Evolutionary conservation across 441 rosid species (phyloP).

Genomic region (Bocquillonia castaneifolia): DNA sequence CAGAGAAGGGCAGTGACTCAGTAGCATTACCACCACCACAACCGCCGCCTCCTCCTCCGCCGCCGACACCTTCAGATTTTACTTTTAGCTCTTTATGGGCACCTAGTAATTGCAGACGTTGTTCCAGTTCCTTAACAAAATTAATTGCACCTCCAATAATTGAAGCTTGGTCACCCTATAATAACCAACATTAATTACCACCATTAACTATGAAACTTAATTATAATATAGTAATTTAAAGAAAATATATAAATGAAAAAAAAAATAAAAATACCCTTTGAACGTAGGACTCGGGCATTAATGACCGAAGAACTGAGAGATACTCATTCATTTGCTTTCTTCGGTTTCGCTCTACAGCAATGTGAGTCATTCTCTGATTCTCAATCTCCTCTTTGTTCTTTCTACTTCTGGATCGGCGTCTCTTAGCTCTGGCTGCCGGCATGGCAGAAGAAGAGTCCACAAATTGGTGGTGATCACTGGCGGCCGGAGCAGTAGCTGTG

Average conservation of each 20-base stretch:
- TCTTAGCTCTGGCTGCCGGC: slow-evolving; percentile 39
- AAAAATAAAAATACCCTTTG: slow-evolving; percentile 12
- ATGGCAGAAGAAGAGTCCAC: slow-evolving; percentile 10
- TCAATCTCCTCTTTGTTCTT: slow-evolving; percentile 79
- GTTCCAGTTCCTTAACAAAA: slow-evolving; percentile 83
- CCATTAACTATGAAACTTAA: no score
- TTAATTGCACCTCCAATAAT: slow-evolving; percentile 81
- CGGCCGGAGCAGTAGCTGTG: background rate
- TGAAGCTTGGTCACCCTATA: slow-evolving; percentile 87
- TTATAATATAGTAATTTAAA: background rate
- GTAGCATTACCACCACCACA: background rate
- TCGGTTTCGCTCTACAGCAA: slow-evolving; percentile 88
- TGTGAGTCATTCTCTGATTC: slow-evolving; percentile 92
- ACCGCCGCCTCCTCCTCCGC: no score
- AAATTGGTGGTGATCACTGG: background rate
- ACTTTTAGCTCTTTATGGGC: slow-evolving; percentile 30
- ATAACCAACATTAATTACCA: background rate
- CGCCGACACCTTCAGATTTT: slow-evolving; percentile 22
- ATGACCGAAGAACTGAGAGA: slow-evolving; percentile 63
- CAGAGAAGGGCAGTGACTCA: slow-evolving; percentile 37
- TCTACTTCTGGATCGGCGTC: slow-evolving; percentile 58
- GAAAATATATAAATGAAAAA: background rate
- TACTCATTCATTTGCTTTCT: slow-evolving; percentile 90
- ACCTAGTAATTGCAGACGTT: slow-evolving; percentile 41
- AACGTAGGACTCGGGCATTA: slow-evolving; percentile 83